Evolutionary conservation across 768 basidiomycete genomes (phyloP).

Genomic region (Lyophyllum shimeji): DNA sequence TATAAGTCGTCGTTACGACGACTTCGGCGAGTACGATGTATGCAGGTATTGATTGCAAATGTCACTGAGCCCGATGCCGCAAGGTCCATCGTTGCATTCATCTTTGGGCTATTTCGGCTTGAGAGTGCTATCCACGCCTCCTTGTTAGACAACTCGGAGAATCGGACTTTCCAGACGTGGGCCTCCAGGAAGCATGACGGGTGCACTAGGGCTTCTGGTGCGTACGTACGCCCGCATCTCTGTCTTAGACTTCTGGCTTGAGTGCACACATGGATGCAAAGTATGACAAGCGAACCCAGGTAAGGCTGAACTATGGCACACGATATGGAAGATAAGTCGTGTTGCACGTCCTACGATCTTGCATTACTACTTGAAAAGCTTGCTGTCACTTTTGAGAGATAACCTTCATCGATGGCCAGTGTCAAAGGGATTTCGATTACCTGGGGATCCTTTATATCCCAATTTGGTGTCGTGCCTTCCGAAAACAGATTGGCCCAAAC

Average conservation of each 20-base stretch:
- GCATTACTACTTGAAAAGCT: not conserved
- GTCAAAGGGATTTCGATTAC: not conserved
- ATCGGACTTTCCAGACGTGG: not conserved
- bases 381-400: not conserved
- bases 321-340: not conserved
- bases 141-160: not conserved
- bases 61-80: not conserved
- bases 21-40: not conserved
- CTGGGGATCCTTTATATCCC: not conserved
- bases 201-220: not conserved
- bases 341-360: not conserved
- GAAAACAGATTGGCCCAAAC: not conserved
- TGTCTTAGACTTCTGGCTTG: not conserved
- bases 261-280: not conserved
- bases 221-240: not conserved
- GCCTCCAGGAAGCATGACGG: not conserved
- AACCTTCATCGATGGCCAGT: no score
- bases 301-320: not conserved
- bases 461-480: not conserved
- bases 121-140: not conserved
- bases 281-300: not conserved
- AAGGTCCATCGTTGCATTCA: not conserved
- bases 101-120: not conserved
- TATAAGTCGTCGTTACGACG: not conserved
- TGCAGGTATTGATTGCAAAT: not conserved